Evolutionary conservation across 352 stramenopile species (phyloP), one percentile per base, ranked within the genome.

Genomic region (Phytopythium oedochilum): DNA sequence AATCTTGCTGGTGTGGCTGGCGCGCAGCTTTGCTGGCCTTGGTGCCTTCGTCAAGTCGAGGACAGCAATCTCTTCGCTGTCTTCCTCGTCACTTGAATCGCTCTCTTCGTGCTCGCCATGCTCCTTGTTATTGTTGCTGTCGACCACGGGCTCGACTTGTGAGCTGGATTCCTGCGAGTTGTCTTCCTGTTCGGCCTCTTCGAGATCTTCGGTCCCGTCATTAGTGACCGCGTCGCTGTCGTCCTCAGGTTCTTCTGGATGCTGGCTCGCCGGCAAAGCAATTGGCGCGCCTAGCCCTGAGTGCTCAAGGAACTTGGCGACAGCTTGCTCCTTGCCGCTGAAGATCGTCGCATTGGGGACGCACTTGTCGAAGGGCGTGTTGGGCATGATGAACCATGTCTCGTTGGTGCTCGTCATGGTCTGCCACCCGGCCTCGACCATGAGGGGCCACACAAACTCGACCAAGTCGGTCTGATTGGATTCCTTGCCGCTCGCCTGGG

Each of bases 291-390:
- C 60, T 2, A 76, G 45, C 17, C 66, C 63, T 22, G 52, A 68
- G 22, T 64, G 63, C 36, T 75, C 61, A n/a, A 94, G 49, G 29
- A 80, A 89, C 53, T 78, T 89, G 52, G 68, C 64, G 34, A 91
- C 64, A 23, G 76, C 82, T 20, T 74, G 57, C n/a, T 63, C 39
- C 57, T 91, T 88, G 22, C 73, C 79, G 34, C 70, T 57, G 51
- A 93, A 91, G 48, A 94, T 80, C 14, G 76, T 94, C 17, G 82
- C 71, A 53, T 92, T 89, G 10, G 83, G 83, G 12, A 83, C 58
- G 53, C 75, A 93, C 52, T 81, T 68, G 40, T 80, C 68, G 50
- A 92, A 94, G 1, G 70, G 53, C 40, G 75, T 84, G 60, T 83
- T 68, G 20, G 73, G 71, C 61, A 86, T 83, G 54, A 77, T 73